A percentile compares a stretch with the other conserved stretches of the same genome.
These are phyloP conservation scores for Aspergillus awamori DNA, from an alignment of 2,329 filamentous ascomycete species.

Conservation along the genomic window DNA sequence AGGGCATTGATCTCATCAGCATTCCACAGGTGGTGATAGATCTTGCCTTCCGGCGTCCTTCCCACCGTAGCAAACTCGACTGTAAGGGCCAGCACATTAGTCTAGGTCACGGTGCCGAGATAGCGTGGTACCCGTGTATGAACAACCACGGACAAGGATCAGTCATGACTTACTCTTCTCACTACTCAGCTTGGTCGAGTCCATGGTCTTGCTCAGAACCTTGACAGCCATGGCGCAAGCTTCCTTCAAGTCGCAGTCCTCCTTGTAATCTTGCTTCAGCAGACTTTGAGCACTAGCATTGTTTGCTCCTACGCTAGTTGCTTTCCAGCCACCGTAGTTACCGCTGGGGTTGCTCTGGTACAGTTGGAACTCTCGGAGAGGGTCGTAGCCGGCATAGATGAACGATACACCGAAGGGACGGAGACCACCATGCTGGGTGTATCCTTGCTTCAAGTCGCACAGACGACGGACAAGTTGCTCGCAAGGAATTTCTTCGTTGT, in stretches of 20 bases:
- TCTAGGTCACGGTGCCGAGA: not conserved
- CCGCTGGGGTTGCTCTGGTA: conserved; percentile 99
- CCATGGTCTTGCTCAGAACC: conserved; percentile 99
- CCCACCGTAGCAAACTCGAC: conserved; percentile 98
- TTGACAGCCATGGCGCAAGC: conserved; percentile 97
- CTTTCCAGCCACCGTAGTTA: conserved; percentile 99
- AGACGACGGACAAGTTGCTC: conserved; percentile 95
- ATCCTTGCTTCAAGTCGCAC: conserved; percentile 98
- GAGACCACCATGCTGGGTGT: conserved; percentile 98
- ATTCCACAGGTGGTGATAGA: conserved; percentile 97
- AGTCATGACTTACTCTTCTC: conserved; percentile 83
- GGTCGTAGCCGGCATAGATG: conserved; percentile 98
- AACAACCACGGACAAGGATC: not conserved
- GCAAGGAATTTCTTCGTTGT: conserved; percentile 99
- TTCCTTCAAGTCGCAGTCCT: conserved; percentile 94
- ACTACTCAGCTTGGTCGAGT: conserved; percentile 96
- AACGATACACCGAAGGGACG: conserved; percentile 98
- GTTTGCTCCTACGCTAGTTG: conserved; percentile 95
- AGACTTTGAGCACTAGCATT: conserved; percentile 96
- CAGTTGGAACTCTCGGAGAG: conserved; percentile 93
- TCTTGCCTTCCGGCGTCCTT: conserved; percentile 90
- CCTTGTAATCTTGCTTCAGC: conserved; percentile 99
- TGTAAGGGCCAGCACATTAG: conserved; percentile 45
- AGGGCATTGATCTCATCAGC: conserved; percentile 94
- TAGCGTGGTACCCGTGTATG: not conserved